phyloP scores from a whole-genome alignment of 2,329 filamentous ascomycete species.

The Pezicula radicicola region DNA sequence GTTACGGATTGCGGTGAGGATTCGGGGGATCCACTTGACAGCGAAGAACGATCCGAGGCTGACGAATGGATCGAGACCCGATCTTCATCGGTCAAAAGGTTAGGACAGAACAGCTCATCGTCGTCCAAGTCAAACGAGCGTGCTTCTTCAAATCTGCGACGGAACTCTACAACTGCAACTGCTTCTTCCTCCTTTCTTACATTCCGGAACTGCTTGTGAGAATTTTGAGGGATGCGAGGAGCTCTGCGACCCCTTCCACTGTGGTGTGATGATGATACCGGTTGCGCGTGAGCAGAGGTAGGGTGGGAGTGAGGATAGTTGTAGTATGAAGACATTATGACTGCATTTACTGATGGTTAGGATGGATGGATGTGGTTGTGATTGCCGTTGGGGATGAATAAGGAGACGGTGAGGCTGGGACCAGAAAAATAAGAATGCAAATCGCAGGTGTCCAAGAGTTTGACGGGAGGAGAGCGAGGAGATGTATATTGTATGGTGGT shows the following conservation, averaged over 20 bases:
- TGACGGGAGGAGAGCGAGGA: neutral
- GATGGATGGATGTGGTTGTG: slow-evolving; percentile 5
- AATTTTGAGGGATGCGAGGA: slow-evolving; percentile 78
- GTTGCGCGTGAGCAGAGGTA: slow-evolving; percentile 45
- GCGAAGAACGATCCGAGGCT: slow-evolving; percentile 86
- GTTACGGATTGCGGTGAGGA: slow-evolving; percentile 84
- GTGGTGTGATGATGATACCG: slow-evolving; percentile 58
- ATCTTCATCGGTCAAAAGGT: slow-evolving; percentile 79
- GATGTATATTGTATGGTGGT: neutral
- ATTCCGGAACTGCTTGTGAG: slow-evolving; percentile 82
- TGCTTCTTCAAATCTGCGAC: slow-evolving; percentile 84
- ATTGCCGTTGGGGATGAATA: neutral
- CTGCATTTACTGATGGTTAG: slow-evolving; percentile 18
- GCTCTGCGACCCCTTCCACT: slow-evolving; percentile 82
- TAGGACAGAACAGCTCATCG: slow-evolving; percentile 92
- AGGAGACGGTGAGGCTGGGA: neutral
- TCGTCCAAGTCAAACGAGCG: slow-evolving; percentile 95
- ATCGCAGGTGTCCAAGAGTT: neutral
- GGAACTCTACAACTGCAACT: slow-evolving; percentile 73
- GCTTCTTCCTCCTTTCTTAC: slow-evolving; percentile 87
- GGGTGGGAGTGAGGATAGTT: slow-evolving; percentile 58
- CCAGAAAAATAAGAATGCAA: neutral
- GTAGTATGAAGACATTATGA: slow-evolving; percentile 63
- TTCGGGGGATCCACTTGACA: slow-evolving; percentile 91
- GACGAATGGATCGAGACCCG: slow-evolving; percentile 88